These are phyloP conservation scores for Cladophialophora psammophila DNA, from an alignment of 2,329 filamentous ascomycete species.

Conservation along the genomic window DNA sequence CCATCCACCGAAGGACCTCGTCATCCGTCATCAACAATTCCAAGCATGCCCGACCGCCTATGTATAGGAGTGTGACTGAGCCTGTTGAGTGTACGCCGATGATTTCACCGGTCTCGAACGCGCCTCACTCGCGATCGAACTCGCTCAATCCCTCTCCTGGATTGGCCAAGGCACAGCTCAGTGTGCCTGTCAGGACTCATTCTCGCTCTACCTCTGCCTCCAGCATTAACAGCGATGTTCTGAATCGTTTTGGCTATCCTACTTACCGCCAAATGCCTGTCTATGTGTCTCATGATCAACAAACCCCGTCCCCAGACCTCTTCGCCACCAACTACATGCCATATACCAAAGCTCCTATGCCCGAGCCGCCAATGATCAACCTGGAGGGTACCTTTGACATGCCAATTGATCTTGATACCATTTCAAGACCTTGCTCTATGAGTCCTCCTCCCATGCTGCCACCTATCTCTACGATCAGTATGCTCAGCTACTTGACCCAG, in stretches of 20 bases:
- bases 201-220: conserved; percentile 71
- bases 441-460: conserved; percentile 49
- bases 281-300: conserved; percentile 57
- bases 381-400: conserved; percentile 44
- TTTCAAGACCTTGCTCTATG: conserved; percentile 52
- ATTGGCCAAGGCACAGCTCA: conserved; percentile 44
- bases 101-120: conserved; percentile 55
- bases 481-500: conserved; percentile 78
- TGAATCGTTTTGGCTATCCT: conserved; percentile 80
- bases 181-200: conserved; percentile 51
- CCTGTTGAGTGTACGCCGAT: conserved; percentile 53
- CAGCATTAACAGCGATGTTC: conserved; percentile 69
- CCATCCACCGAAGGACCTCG: conserved; percentile 28
- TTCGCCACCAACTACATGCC: conserved; percentile 38
- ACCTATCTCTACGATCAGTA: conserved; percentile 64
- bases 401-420: conserved; percentile 38
- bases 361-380: conserved; percentile 49
- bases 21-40: conserved; percentile 55
- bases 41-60: conserved; percentile 60
- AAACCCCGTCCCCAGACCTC: conserved; percentile 46
- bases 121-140: conserved; percentile 40
- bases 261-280: conserved; percentile 78
- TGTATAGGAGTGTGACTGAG: conserved; percentile 56
- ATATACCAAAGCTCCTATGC: conserved; percentile 41
- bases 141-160: conserved; percentile 38